Evolutionary conservation across 2,329 filamentous ascomycete species (phyloP).

Genomic region (Rutstroemia sp.): DNA sequence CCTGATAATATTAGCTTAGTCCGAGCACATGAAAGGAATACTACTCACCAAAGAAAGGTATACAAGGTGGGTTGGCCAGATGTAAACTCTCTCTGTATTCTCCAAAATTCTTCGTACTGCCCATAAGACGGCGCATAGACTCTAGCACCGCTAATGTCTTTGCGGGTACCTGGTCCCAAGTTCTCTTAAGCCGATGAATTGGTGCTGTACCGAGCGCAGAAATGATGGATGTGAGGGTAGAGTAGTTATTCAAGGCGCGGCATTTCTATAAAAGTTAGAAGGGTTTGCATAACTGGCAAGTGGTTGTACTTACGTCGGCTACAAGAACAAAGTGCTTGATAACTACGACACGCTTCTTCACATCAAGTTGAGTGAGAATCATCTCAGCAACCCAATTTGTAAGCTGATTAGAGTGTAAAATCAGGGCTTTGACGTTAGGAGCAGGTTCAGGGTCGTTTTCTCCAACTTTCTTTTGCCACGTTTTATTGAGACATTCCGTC

Average conservation of each 20-base stretch:
- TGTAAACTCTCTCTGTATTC: constrained; percentile 93
- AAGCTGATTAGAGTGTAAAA: constrained; percentile 95
- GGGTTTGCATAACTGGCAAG: constrained; percentile 9
- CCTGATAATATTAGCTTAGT: constrained; percentile 41
- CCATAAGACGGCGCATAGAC: constrained; percentile 90
- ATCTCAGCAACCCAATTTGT: constrained; percentile 99
- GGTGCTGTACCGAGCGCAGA: constrained; percentile 91
- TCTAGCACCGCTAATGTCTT: constrained; percentile 76
- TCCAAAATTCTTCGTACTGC: constrained; percentile 95
- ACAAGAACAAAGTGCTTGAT: constrained; percentile 98
- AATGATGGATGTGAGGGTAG: constrained; percentile 93
- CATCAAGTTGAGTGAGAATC: constrained; percentile 90
- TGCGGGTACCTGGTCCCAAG: constrained; percentile 88
- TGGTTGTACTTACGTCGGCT: constrained; percentile 66
- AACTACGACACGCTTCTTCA: constrained; percentile 92
- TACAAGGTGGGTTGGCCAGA: constrained; percentile 89
- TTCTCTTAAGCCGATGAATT: constrained; percentile 86
- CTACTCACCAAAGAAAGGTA: constrained; percentile 85
- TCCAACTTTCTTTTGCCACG: constrained; percentile 91
- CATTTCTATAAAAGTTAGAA: constrained; percentile 63
- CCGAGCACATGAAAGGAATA: not conserved
- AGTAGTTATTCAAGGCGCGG: constrained; percentile 89
- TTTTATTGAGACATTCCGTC: constrained; percentile 95
- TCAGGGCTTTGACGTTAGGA: constrained; percentile 90
- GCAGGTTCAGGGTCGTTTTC: constrained; percentile 80